These are phyloP conservation scores for Martiniozyma asiatica DNA, from an alignment of 1,139 yeast genomes.

Conservation along the genomic window DNA sequence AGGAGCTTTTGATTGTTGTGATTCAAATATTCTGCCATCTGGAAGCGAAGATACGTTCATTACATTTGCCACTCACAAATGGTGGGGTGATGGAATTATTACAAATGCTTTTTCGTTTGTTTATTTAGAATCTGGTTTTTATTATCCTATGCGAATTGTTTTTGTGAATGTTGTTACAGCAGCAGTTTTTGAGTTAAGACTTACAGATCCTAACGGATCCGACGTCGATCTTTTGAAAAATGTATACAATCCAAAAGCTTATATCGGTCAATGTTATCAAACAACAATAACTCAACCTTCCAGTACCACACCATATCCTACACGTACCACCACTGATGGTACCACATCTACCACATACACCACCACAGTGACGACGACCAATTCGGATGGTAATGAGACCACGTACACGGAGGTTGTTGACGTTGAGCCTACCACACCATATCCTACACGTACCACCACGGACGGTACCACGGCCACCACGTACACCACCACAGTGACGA, in stretches of 20 bases:
- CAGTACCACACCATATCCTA: neutral
- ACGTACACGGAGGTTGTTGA: no score
- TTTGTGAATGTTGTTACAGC: conserved; percentile 1
- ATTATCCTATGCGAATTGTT: conserved; percentile 3
- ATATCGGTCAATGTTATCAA: no score
- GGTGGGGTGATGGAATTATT: conserved; percentile 1
- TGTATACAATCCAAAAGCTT: neutral
- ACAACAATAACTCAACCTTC: no score
- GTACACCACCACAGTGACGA: no score
- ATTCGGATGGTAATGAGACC: no score
- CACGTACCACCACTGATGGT: neutral
- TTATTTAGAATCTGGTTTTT: conserved; percentile 2
- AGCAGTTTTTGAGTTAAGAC: conserved; percentile 9
- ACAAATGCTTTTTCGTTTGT: conserved; percentile 1
- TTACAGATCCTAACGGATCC: conserved; percentile 9
- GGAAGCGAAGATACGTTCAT: conserved; percentile 5
- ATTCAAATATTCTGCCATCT: conserved; percentile 5
- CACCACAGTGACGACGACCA: no score
- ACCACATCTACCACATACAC: no score
- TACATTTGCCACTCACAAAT: conserved; percentile 4
- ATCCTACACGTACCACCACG: no score
- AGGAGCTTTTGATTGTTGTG: conserved; percentile 22
- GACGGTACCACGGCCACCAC: no score
- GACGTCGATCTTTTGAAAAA: neutral
- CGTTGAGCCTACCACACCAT: no score